Evolutionary conservation across 331 rosid genomes (phyloP), one percentile per base, ranked within the genome.

Genomic region (Quercus tomentella): DNA sequence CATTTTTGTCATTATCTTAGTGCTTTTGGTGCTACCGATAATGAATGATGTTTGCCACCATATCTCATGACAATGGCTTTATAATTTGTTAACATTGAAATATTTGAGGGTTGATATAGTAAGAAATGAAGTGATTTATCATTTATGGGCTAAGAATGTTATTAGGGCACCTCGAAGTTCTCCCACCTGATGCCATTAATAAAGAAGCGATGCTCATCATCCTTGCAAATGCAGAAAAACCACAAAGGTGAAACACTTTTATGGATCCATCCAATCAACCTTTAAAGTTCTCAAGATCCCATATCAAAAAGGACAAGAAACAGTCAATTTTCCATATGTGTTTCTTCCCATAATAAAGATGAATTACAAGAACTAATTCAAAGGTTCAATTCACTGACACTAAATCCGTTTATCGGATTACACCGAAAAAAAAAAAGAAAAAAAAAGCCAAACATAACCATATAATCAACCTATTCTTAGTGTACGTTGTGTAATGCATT

Each of bases 311-410:
- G 82, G 73, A 17, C 56, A 65, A 41, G 45, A n/a, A 57, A 74
- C 21, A 8, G 51, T 25, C 20, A 4, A 16, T 73, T 80, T 57
- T 65, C 75, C 66, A 72, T 79, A 65, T 28, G 37, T 82, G 28
- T 71, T 77, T 62, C 85, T 77, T 55, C 85, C 85, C 1, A 71
- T n/a, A 58, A 54, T 16, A 72, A 28, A 3, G 67, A 65, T 56
- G 85, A 79, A 16, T 2, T 82, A 22, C 49, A 37, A 23, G 72
- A 77, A 23, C 41, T 82, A n/a, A 63, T 77, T 75, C 79, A 62
- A 63, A 43, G 4, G 4, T 9, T 72, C 57, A 77, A 63, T 31
- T 23, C 52, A 8, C 45, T 41, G 12, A 41, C 28, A 45, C 56
- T 30, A 77, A 16, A 31, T 70, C 72, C 65, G n/a, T 18, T 49